Conservation (phyloP, 331 rosid species). For the Malus hybrid region DNA sequence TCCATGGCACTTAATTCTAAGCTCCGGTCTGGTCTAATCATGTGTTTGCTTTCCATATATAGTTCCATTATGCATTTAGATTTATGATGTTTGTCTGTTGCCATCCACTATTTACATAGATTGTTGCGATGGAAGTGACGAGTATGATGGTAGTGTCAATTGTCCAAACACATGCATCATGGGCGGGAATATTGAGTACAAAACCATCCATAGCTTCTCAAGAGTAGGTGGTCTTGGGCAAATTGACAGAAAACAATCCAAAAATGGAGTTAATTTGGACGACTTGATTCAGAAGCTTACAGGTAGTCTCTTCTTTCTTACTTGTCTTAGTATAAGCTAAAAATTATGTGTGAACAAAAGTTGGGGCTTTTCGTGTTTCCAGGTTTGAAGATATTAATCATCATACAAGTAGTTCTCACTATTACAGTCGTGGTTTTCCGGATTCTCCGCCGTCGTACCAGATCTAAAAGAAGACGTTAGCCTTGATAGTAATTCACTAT, state of each 20-base stretch:
- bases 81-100: background rate
- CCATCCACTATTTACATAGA: constrained; percentile 40
- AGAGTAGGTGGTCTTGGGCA: constrained; percentile 12
- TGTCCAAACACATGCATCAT: constrained; percentile 80
- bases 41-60: background rate
- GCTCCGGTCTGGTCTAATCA: background rate
- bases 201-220: constrained; percentile 23
- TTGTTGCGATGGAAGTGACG: constrained; percentile 97
- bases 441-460: constrained; percentile 26
- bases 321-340: background rate
- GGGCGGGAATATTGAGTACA: constrained; percentile 61
- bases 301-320: constrained; percentile 32
- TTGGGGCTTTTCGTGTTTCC: constrained; percentile 19
- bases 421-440: constrained; percentile 24
- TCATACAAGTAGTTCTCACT: constrained; percentile 46
- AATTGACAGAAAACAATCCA: constrained; percentile 19
- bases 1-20: background rate
- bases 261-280: constrained; percentile 35
- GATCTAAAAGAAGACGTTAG: constrained; percentile 46
- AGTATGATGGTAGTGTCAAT: constrained; percentile 49
- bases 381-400: constrained; percentile 62
- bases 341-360: background rate
- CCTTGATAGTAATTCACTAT: constrained; percentile 15
- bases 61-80: background rate
- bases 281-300: constrained; percentile 43